These are phyloP conservation scores for Sphagnurus paluster DNA, from an alignment of 1,284 basidiomycete species.

Conservation along the genomic window DNA sequence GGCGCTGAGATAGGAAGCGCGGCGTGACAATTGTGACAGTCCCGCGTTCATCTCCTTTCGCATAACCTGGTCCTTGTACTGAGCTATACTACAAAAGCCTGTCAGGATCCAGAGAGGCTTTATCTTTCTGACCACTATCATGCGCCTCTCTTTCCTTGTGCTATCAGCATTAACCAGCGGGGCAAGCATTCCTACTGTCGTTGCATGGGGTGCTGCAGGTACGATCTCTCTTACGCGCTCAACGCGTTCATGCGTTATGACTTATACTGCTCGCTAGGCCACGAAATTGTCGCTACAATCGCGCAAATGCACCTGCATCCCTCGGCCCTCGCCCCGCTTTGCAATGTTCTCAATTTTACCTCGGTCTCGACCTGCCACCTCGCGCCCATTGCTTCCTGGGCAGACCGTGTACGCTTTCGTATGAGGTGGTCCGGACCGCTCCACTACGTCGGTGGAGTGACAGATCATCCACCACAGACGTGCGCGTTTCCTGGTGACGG, in stretches of 20 bases:
- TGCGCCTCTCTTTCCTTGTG: slow-evolving; percentile 13
- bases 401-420: slow-evolving; percentile 68
- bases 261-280: slow-evolving; percentile 47
- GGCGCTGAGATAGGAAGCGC: too few species aligned
- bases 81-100: too few species aligned
- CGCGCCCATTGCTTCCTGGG: slow-evolving; percentile 85
- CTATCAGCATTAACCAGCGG: slow-evolving; percentile 2
- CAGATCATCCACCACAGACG: slow-evolving; percentile 74
- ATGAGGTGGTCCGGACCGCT: slow-evolving; percentile 68
- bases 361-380: slow-evolving; percentile 64
- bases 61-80: too few species aligned
- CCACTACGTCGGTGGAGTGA: slow-evolving; percentile 75
- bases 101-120: too few species aligned
- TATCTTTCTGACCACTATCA: not conserved
- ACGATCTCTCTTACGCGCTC: not conserved
- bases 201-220: slow-evolving; percentile 29
- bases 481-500: slow-evolving; percentile 78
- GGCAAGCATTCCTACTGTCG: slow-evolving; percentile 12
- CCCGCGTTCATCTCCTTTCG: too few species aligned
- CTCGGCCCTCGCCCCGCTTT: slow-evolving; percentile 67
- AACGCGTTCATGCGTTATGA: not conserved
- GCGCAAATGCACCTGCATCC: slow-evolving; percentile 90
- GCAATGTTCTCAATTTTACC: slow-evolving; percentile 63
- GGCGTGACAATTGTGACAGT: too few species aligned
- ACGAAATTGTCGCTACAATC: slow-evolving; percentile 91